Evolutionary conservation across 2,329 filamentous ascomycete genomes (phyloP).

Genomic region (Leptosphaerulina australis): DNA sequence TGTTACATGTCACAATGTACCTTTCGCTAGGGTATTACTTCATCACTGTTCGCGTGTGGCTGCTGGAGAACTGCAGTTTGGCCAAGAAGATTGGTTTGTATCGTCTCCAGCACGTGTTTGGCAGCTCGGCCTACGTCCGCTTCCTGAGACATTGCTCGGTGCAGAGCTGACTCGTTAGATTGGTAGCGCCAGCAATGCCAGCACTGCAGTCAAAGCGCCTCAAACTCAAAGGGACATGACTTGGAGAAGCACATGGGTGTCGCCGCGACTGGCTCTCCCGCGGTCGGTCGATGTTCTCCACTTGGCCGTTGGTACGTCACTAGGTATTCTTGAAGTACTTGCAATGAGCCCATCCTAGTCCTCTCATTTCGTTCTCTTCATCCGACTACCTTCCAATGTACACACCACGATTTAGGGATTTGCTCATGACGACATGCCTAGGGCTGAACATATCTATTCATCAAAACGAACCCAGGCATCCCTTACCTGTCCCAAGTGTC

Average conservation of each 20-base stretch:
- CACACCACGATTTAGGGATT: slow-evolving; percentile 11
- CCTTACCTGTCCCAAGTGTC: slow-evolving; percentile 5
- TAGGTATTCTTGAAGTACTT: slow-evolving; percentile 8
- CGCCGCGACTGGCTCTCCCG: slow-evolving; percentile 12
- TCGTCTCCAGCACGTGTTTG: slow-evolving; percentile 3
- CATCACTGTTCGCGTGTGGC: neutral
- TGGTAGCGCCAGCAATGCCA: slow-evolving; percentile 12
- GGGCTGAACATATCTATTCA: slow-evolving; percentile 6
- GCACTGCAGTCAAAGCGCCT: slow-evolving; percentile 13
- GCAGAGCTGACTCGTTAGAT: slow-evolving; percentile 19
- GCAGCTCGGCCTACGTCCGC: slow-evolving; percentile 4
- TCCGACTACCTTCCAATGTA: neutral
- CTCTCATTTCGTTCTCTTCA: slow-evolving; percentile 11
- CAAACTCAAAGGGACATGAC: slow-evolving; percentile 4
- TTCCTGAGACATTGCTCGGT: slow-evolving; percentile 12
- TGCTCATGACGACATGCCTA: slow-evolving; percentile 7
- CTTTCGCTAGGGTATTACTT: slow-evolving; percentile 6
- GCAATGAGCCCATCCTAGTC: slow-evolving; percentile 7
- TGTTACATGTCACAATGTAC: neutral
- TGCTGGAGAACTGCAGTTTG: neutral
- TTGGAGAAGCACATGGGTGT: slow-evolving; percentile 14
- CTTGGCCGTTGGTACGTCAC: slow-evolving; percentile 12
- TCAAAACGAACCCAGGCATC: neutral
- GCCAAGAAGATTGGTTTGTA: neutral
- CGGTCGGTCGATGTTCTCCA: slow-evolving; percentile 1